Conservation (phyloP, 1,284 basidiomycete genomes). For the Apiotrichum akiyoshidainum region DNA sequence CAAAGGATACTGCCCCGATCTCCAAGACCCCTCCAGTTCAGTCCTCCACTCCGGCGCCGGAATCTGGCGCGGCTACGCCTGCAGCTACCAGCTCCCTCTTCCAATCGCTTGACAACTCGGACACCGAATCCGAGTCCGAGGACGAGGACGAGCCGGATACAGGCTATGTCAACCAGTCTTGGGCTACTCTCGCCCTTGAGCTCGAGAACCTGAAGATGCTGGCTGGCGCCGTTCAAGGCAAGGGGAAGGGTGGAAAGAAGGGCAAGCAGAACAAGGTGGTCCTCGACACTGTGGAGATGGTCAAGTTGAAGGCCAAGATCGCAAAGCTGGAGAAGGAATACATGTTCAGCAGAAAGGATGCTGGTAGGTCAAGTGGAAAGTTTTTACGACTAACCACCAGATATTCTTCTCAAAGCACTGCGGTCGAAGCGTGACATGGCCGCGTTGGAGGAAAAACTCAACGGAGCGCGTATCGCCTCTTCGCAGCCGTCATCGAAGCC, state of each 20-base stretch:
- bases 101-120: constrained; percentile 25
- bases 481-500: neutral
- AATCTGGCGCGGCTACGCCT: neutral
- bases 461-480: constrained; percentile 29
- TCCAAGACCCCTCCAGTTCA: constrained; percentile 1
- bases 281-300: constrained; percentile 51
- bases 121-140: constrained; percentile 23
- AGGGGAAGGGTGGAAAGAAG: constrained; percentile 34
- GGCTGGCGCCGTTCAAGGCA: constrained; percentile 24
- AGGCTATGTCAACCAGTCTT: constrained; percentile 36
- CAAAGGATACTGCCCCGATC: neutral
- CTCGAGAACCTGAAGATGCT: constrained; percentile 33
- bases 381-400: constrained; percentile 19
- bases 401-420: constrained; percentile 60
- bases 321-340: constrained; percentile 63
- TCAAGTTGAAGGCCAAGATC: constrained; percentile 58
- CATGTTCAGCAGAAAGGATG: constrained; percentile 70
- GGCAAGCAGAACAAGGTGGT: constrained; percentile 37
- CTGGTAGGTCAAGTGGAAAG: constrained; percentile 31
- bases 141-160: constrained; percentile 61
- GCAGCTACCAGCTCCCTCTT: constrained; percentile 26
- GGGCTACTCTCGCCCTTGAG: constrained; percentile 57
- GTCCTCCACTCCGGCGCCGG: neutral
- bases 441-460: constrained; percentile 59
- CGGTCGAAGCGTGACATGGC: constrained; percentile 58